Evolutionary conservation across 139 green algal genomes (phyloP).

Genomic region (Chlorella vulgaris): DNA sequence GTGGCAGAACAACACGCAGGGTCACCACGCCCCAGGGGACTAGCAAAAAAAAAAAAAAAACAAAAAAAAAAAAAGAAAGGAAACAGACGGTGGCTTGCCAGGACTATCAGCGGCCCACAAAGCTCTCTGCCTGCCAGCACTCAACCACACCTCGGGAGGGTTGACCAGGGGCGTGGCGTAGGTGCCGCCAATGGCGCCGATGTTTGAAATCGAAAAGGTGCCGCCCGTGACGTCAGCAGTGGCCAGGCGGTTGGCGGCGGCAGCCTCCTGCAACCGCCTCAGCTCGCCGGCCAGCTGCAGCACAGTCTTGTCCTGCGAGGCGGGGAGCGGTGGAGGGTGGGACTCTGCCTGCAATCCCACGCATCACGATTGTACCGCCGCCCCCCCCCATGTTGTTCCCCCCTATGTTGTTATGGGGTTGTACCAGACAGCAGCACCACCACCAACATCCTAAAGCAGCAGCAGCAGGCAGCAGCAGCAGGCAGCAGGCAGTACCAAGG

Average conservation of each 20-base stretch:
- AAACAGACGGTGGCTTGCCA: no score
- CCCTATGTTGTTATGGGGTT: no score
- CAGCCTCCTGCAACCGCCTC: conserved; percentile 66
- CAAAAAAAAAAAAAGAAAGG: no score
- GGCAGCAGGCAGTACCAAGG: no score
- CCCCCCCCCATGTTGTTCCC: no score
- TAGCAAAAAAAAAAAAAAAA: no score
- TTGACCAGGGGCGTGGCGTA: conserved; percentile 84
- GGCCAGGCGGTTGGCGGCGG: conserved; percentile 64
- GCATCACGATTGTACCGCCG: background rate
- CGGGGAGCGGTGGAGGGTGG: background rate
- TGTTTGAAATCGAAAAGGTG: conserved; percentile 91
- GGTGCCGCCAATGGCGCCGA: conserved; percentile 86
- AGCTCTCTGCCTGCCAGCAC: no score
- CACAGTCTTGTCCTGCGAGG: conserved; percentile 58
- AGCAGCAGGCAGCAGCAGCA: no score
- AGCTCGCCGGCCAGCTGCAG: conserved; percentile 73
- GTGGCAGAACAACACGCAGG: background rate
- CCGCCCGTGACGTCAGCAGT: conserved; percentile 67
- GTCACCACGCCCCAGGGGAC: no score
- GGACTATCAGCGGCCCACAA: no score
- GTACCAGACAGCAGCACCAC: no score
- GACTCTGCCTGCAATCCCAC: background rate
- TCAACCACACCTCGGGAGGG: conserved; percentile 59
- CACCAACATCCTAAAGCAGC: no score